Conservation (phyloP, 306 rosid species). For the Albizia julibrissin region DNA sequence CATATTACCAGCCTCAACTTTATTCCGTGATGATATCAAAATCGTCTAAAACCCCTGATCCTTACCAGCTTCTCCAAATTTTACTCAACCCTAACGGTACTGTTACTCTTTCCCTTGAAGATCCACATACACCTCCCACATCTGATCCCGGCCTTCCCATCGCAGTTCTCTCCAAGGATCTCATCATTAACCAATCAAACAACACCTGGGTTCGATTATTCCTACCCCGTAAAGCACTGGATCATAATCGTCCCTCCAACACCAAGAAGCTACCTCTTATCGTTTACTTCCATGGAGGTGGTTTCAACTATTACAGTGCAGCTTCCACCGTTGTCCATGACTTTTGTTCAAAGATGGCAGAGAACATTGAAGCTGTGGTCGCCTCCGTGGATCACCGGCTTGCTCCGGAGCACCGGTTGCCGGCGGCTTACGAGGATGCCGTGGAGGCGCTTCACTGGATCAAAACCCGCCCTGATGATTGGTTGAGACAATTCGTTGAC, state of each 20-base stretch:
- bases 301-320: not conserved
- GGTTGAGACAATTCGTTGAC: not conserved
- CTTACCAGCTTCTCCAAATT: not conserved
- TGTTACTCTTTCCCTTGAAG: not conserved
- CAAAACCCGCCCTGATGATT: not conserved
- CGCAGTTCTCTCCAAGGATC: not conserved
- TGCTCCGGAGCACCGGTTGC: not conserved
- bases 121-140: not conserved
- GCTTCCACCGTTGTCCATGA: not conserved
- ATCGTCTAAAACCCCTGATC: not conserved
- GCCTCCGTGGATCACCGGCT: not conserved
- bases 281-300: not conserved
- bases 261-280: not conserved
- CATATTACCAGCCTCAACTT: not conserved
- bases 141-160: not conserved
- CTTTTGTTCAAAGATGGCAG: not conserved
- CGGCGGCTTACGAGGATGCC: not conserved
- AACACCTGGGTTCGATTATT: not conserved
- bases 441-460: not conserved
- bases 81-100: not conserved
- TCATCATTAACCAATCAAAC: not conserved
- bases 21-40: not conserved
- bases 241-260: not conserved
- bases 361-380: not conserved
- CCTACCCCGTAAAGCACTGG: not conserved